Evolutionary conservation across 441 rosid genomes (phyloP).

Genomic region (Macaranga tanarius): DNA sequence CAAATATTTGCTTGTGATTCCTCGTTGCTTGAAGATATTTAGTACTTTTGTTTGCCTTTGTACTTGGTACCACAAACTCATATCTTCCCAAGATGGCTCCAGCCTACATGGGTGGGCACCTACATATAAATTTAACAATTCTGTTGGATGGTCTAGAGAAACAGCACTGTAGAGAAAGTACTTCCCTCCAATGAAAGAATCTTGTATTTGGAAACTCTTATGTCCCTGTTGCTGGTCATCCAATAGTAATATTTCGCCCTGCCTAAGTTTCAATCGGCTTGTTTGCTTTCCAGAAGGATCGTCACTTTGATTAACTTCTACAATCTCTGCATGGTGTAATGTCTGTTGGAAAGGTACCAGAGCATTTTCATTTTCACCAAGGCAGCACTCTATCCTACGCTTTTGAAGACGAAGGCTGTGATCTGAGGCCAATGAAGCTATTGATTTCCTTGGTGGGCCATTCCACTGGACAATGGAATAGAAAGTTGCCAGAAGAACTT

Average conservation of each 20-base stretch:
- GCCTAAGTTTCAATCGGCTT: conserved; percentile 37
- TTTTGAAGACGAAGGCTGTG: conserved; percentile 59
- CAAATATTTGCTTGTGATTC: conserved; percentile 44
- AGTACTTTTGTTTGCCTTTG: conserved; percentile 70
- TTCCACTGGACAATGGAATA: conserved; percentile 51
- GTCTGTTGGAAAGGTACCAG: conserved; percentile 33
- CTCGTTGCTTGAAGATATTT: conserved; percentile 51
- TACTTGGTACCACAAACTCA: conserved; percentile 68
- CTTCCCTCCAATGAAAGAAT: conserved; percentile 44
- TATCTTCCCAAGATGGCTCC: conserved; percentile 69
- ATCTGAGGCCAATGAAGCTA: conserved; percentile 46
- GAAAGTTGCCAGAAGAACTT: conserved; percentile 55
- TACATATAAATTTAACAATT: conserved; percentile 46
- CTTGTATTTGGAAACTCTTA: conserved; percentile 50
- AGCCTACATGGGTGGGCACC: conserved; percentile 64
- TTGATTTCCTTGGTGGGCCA: conserved; percentile 57
- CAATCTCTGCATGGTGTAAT: conserved; percentile 46
- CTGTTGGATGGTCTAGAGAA: conserved; percentile 36
- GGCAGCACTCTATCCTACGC: conserved; percentile 44
- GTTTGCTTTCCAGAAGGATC: conserved; percentile 33
- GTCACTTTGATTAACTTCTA: conserved; percentile 39
- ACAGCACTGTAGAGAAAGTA: conserved; percentile 42
- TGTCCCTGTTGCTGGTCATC: conserved; percentile 52
- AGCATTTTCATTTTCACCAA: conserved; percentile 36
- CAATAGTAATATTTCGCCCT: conserved; percentile 45